A percentile compares a stretch with the other conserved stretches of the same genome.
Evolutionary conservation across 768 basidiomycete genomes (phyloP).

Genomic region (Collybia sp.): DNA sequence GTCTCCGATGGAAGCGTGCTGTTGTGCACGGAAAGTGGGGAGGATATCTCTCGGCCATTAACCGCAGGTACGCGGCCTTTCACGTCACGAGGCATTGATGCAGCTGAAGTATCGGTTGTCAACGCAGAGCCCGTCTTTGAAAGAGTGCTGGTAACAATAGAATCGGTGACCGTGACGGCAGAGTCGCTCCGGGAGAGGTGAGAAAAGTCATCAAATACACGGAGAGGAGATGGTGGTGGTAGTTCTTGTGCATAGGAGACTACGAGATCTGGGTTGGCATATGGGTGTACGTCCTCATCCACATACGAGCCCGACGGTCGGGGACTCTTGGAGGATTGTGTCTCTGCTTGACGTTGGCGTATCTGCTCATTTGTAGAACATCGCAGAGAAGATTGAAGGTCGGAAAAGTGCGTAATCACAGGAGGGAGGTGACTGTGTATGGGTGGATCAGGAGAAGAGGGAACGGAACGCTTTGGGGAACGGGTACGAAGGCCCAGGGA

Average conservation of each 20-base stretch:
- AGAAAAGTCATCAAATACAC: constrained; percentile 16
- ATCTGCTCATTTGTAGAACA: too few relatives aligned
- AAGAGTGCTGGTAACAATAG: constrained; percentile 18
- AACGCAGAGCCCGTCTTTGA: constrained; percentile 28
- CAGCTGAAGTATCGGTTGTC: constrained; percentile 29
- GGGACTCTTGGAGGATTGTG: background rate
- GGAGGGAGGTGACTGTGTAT: constrained; percentile 16
- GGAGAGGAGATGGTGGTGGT: constrained; percentile 20
- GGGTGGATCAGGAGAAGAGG: constrained; percentile 26
- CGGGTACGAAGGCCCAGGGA: constrained; percentile 34
- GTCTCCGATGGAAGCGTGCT: constrained; percentile 11
- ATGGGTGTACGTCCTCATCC: constrained; percentile 58
- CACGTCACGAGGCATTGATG: constrained; percentile 15
- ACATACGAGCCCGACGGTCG: constrained; percentile 17
- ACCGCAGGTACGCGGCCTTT: constrained; percentile 29
- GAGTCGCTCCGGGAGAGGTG: constrained; percentile 40
- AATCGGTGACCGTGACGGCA: constrained; percentile 44
- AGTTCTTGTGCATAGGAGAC: constrained; percentile 29
- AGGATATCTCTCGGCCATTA: constrained; percentile 51
- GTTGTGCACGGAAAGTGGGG: constrained; percentile 40
- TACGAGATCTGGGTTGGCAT: constrained; percentile 74
- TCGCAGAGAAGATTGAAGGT: too few relatives aligned
- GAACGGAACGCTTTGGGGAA: constrained; percentile 21
- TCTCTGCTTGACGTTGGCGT: too few relatives aligned
- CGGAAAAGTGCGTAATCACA: too few relatives aligned